phyloP scores from a whole-genome alignment of 2,329 filamentous ascomycete genomes.

The Leptographium procerum region DNA sequence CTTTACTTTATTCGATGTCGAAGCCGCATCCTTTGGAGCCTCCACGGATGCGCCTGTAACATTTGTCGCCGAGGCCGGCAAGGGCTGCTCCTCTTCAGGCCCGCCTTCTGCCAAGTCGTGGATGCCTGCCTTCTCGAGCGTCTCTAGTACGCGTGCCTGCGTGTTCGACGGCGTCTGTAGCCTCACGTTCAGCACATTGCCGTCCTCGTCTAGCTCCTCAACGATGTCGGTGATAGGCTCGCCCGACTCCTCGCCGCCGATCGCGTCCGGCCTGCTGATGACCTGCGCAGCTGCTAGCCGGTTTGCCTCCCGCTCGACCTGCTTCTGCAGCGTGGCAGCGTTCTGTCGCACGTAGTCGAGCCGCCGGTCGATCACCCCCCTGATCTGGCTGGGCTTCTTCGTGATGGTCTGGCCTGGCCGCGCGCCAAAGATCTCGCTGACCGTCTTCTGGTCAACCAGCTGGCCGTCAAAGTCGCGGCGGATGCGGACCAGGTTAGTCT shows the following conservation, averaged over 20 bases:
- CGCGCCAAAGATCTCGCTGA: constrained; percentile 36
- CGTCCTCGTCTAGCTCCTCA: constrained; percentile 85
- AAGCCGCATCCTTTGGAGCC: neutral
- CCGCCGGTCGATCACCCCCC: constrained; percentile 58
- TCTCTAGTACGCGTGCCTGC: constrained; percentile 57
- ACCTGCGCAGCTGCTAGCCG: constrained; percentile 54
- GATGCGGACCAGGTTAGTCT: constrained; percentile 45
- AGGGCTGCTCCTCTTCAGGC: neutral
- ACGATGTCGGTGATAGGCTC: constrained; percentile 81
- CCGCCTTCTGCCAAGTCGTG: constrained; percentile 18
- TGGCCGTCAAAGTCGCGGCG: constrained; percentile 49
- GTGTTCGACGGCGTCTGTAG: constrained; percentile 56
- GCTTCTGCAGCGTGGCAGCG: constrained; percentile 60
- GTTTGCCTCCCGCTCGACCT: constrained; percentile 57
- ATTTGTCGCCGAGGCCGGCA: neutral
- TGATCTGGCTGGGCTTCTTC: constrained; percentile 50
- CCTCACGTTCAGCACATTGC: constrained; percentile 62
- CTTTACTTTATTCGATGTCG: constrained; percentile 18
- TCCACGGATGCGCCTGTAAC: neutral
- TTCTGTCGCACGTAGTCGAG: constrained; percentile 87
- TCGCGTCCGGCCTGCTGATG: constrained; percentile 42
- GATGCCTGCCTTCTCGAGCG: constrained; percentile 66
- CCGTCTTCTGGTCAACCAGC: constrained; percentile 47
- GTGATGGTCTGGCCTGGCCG: constrained; percentile 20
- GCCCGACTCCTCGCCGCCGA: constrained; percentile 44